These are phyloP conservation scores for Chamaecrista fasciculata DNA, from an alignment of 306 rosid genomes.

Conservation along the genomic window DNA sequence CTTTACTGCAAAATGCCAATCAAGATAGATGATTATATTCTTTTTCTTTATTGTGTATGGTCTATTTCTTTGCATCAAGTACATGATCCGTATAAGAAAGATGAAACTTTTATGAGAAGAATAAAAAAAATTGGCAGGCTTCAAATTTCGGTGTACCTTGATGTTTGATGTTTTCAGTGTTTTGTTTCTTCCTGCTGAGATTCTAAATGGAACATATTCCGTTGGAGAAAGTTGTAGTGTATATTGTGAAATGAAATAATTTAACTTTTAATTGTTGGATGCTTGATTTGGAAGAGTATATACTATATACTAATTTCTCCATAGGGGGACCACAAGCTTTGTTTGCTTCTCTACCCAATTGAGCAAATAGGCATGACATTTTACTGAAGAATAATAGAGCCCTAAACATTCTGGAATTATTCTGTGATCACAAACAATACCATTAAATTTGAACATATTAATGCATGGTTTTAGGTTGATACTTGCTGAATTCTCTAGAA, in stretches of 20 bases:
- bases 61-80: constrained; percentile 34
- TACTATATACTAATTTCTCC: constrained; percentile 50
- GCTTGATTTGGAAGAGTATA: constrained; percentile 38
- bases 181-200: constrained; percentile 43
- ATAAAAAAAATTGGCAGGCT: constrained; percentile 40
- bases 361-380: constrained; percentile 34
- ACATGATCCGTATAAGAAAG: constrained; percentile 40
- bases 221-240: constrained; percentile 31
- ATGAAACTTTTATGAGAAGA: constrained; percentile 37
- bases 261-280: constrained; percentile 25
- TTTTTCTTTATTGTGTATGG: constrained; percentile 28
- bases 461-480: constrained; percentile 21
- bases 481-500: constrained; percentile 15
- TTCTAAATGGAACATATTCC: constrained; percentile 51
- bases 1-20: constrained; percentile 37
- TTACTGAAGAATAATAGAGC: constrained; percentile 34
- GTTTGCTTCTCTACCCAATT: constrained; percentile 34
- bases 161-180: constrained; percentile 26
- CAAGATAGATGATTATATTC: constrained; percentile 32
- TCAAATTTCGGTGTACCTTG: constrained; percentile 26
- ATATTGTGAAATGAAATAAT: constrained; percentile 12
- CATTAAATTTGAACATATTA: constrained; percentile 23
- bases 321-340: constrained; percentile 37
- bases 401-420: constrained; percentile 9
- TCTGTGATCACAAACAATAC: constrained; percentile 16